A percentile compares a stretch with the other conserved stretches of the same genome.
phyloP scores from a whole-genome alignment of 75 land plant genomes.

The Cryptomeria japonica region DNA sequence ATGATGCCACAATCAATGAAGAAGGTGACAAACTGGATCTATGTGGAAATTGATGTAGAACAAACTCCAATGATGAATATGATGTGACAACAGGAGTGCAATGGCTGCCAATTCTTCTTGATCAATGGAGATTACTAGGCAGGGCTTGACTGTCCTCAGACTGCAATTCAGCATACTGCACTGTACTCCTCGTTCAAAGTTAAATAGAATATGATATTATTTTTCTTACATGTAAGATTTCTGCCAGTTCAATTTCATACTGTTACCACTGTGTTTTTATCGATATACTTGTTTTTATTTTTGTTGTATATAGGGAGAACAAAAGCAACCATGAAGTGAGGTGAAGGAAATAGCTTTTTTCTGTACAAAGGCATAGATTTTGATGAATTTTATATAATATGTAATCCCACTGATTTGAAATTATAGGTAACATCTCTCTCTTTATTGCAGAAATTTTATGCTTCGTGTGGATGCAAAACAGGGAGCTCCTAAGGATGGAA shows the following conservation, averaged over 20 bases:
- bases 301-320: neutral
- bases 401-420: neutral
- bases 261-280: neutral
- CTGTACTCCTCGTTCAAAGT: neutral
- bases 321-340: neutral
- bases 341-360: neutral
- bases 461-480: slow-evolving; percentile 97
- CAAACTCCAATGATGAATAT: too few species aligned
- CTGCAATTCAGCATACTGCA: neutral
- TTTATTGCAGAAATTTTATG: slow-evolving; percentile 77
- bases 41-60: too few species aligned
- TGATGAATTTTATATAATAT: neutral
- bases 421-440: neutral
- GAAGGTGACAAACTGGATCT: too few species aligned
- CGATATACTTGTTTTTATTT: neutral
- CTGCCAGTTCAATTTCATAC: neutral
- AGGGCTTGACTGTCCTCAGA: neutral
- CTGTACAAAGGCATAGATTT: neutral
- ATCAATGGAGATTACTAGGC: neutral
- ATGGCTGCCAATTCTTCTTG: neutral
- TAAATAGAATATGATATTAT: neutral
- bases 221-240: neutral
- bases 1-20: too few species aligned
- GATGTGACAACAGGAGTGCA: too few species aligned
- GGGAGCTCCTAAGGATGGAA: slow-evolving; percentile 95